phyloP scores from a whole-genome alignment of 805 yeast species.

The Priceomyces medius region DNA sequence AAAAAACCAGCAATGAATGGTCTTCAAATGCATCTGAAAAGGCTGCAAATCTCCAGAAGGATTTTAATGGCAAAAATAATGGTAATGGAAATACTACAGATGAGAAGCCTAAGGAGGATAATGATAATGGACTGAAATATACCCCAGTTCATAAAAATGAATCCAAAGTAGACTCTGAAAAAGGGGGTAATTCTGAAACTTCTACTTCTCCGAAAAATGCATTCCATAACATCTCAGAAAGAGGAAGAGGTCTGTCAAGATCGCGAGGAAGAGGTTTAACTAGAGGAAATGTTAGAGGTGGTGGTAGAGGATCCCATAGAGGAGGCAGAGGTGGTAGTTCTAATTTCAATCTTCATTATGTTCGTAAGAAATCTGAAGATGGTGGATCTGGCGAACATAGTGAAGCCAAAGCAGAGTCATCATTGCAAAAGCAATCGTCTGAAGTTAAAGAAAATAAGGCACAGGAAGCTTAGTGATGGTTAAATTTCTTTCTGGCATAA shows the following conservation, averaged over 20 bases:
- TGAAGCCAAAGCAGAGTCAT: neutral
- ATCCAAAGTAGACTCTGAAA: neutral
- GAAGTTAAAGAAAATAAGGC: neutral
- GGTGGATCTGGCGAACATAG: neutral
- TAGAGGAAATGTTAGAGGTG: constrained; percentile 9
- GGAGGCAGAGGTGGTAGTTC: constrained; percentile 20
- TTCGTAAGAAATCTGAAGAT: constrained; percentile 16
- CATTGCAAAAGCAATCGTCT: neutral
- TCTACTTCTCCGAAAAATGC: neutral
- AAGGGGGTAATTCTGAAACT: neutral
- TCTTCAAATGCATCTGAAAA: too few relatives aligned
- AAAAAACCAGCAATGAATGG: too few relatives aligned
- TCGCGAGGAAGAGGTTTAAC: constrained; percentile 11
- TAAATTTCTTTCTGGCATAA: too few relatives aligned
- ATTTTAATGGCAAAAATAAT: too few relatives aligned
- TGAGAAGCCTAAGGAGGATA: too few relatives aligned
- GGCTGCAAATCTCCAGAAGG: too few relatives aligned
- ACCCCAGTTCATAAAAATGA: too few relatives aligned
- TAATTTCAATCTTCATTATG: constrained; percentile 25
- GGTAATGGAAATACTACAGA: too few relatives aligned
- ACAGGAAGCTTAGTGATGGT: neutral
- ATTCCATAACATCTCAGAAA: neutral
- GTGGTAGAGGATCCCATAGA: constrained; percentile 14
- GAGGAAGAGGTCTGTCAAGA: constrained; percentile 13
- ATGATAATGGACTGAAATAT: too few relatives aligned